phyloP scores from a whole-genome alignment of 495 filamentous ascomycete species.

The Penicillium coffeae region DNA sequence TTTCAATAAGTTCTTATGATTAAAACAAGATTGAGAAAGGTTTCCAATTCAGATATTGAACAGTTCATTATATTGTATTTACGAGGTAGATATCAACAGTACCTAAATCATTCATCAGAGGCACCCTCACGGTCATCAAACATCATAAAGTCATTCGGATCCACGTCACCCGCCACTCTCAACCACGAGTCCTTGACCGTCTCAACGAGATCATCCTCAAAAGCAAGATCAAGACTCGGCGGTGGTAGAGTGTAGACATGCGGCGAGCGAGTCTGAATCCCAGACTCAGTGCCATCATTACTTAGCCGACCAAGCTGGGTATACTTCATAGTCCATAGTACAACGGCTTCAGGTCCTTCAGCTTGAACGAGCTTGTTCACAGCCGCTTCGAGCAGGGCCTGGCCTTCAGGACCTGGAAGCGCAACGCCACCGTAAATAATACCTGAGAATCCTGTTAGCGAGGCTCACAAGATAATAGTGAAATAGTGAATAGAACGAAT shows the following conservation, averaged over 20 bases:
- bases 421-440: constrained; percentile 62
- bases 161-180: constrained; percentile 50
- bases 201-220: constrained; percentile 63
- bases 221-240: constrained; percentile 56
- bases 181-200: constrained; percentile 62
- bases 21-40: too few species aligned
- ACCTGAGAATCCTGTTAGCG: constrained; percentile 56
- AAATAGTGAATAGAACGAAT: neutral
- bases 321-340: constrained; percentile 63
- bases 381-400: constrained; percentile 49
- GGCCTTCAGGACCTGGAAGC: constrained; percentile 31
- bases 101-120: constrained; percentile 26
- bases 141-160: constrained; percentile 59
- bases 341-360: constrained; percentile 28
- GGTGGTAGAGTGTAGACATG: constrained; percentile 46
- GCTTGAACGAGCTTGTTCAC: constrained; percentile 49
- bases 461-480: constrained; percentile 10
- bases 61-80: neutral
- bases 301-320: constrained; percentile 41
- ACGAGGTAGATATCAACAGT: neutral
- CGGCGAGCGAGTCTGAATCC: constrained; percentile 16
- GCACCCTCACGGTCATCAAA: constrained; percentile 43
- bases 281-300: constrained; percentile 8
- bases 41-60: too few species aligned
- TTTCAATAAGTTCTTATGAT: too few species aligned